Evolutionary conservation across 176 grass and related monocot species (phyloP), one percentile per base, ranked within the genome.

Genomic region (Triticum urartu): DNA sequence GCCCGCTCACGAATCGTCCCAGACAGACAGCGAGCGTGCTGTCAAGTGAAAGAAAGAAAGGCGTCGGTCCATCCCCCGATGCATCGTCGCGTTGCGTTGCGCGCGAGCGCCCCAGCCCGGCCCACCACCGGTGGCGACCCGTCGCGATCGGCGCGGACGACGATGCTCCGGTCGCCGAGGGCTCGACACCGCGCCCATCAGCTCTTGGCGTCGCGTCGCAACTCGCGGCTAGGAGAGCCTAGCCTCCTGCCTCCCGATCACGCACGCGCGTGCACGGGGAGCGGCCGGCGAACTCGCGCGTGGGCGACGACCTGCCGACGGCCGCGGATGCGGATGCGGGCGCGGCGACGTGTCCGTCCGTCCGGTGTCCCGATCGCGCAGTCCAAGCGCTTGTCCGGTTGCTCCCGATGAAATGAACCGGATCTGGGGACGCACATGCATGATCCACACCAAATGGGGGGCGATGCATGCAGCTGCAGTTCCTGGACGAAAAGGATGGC

Each of bases 371-470:
- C 21, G 64, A 43, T 30, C 7, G 59, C 17, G 67, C 22, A 2
- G 45, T 8, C 61, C 25, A 4, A 71, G 25, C 77, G 18, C 45
- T 28, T 85, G 83, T 67, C 77, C 61, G 47, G 10, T 18, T 13
- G 68, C 14, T 28, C 60, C 77, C 5, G 78, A 75, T 77, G 67
- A 69, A 69, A 42, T 47, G 88, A 78, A 76, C 73, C 56, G 30
- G 78, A 86, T 89, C 83, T 62, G 34, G 76, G 82, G 42, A 3
- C 39, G 79, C 86, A 83, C 79, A 59, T 84, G 81, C 73, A 76
- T 17, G 8, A 5, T 20, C 3, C 1, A 36, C 22, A 33, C 3
- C 1, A 25, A 7, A 33, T 67, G 26, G 63, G 33, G 32, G 14
- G 13, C 72, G 72, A 32, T 75, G 72, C 70, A 45, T 25, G 39